Evolutionary conservation across 139 green algal species (phyloP).

Genomic region (Coelastrella sp.): DNA sequence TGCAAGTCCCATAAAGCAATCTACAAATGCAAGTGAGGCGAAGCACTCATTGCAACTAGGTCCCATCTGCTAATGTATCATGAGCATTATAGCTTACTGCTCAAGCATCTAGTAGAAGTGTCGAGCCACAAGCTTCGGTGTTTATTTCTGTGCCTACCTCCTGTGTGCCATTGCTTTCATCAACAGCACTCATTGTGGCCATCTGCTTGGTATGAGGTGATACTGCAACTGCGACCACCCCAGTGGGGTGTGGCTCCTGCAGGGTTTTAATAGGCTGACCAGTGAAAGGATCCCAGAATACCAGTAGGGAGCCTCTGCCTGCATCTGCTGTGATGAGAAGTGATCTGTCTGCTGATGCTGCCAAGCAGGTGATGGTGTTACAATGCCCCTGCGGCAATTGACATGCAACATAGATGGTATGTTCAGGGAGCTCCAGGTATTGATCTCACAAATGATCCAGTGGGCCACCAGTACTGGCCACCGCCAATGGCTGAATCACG

Average conservation of each 20-base stretch:
- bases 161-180: constrained; percentile 38
- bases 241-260: constrained; percentile 60
- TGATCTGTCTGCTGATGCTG: constrained; percentile 60
- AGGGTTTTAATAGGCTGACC: constrained; percentile 62
- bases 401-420: too few relatives aligned
- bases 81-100: too few relatives aligned
- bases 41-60: too few relatives aligned
- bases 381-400: constrained; percentile 75
- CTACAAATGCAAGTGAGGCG: too few relatives aligned
- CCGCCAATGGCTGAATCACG: not conserved
- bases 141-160: constrained; percentile 9
- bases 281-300: constrained; percentile 75
- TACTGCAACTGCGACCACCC: constrained; percentile 72
- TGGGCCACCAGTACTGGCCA: too few relatives aligned
- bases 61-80: too few relatives aligned
- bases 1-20: constrained; percentile 30
- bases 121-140: not conserved
- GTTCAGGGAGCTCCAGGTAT: too few relatives aligned
- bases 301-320: constrained; percentile 71
- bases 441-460: too few relatives aligned
- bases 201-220: constrained; percentile 67
- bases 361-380: constrained; percentile 74
- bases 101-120: not conserved
- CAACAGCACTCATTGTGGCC: constrained; percentile 61
- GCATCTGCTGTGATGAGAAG: constrained; percentile 76